Base-by-base conservation (phyloP, 345 rosid genomes). In the Corchorus olitorius region DNA sequence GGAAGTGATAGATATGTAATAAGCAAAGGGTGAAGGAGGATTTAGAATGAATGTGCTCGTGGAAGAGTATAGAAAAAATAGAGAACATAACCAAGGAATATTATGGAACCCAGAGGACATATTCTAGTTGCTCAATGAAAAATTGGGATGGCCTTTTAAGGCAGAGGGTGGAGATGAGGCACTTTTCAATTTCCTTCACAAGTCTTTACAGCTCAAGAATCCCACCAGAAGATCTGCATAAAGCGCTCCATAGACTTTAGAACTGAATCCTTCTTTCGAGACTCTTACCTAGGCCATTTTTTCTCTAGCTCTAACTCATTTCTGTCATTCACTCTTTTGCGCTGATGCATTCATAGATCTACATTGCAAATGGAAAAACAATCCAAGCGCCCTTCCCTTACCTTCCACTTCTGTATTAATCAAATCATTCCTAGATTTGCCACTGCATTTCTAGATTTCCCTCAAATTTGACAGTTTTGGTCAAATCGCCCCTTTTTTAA, bases 321-420 rank as follows among this genome's bases (percentile, higher is more conserved):
- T 52, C 15, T 16, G 39, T 34, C 53, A 16, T 33, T 54, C 46
- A 52, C 73, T 33, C 73, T 11, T 19, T 27, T 50, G 53, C 37
- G 50, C 50, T 69, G 59, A 69, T 68, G 72, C 58, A 67, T 67
- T 66, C 58, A 66, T 45, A 66, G 70, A 65, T 43, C 54, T 27
- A 49, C 8, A 50, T 0, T 35, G 49, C 46, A 70, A 16, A 35
- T 22, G 27, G 17, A 52, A 50, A 70, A 35, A 19, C 74, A 9
- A 52, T 16, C 33, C 46, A 70, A 70, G 20, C 22, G 6, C 34
- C 20, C 74, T 35, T 27, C 72, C 43, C 20, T 68, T 41, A 68
- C 49, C 72, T 14, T 68, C 41, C 20, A 49, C 41, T 49, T 68
- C 72, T 45, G 12, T 66, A 68, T 68, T 55, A 33, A 48, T 48